phyloP scores from a whole-genome alignment of 225 moss, liverwort and hornwort species.

The Pleurozium schreberi region DNA sequence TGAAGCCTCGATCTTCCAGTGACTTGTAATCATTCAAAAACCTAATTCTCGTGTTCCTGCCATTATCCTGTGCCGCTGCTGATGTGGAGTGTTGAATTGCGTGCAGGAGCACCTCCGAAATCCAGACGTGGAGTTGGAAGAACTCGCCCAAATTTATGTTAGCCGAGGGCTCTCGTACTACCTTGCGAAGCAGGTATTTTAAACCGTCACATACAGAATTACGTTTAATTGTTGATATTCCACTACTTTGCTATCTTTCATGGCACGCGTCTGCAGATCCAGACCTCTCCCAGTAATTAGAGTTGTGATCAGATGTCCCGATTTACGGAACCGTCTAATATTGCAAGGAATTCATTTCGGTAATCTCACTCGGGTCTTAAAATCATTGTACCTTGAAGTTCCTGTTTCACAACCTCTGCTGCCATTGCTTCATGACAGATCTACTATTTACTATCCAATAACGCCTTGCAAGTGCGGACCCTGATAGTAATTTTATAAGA shows the following conservation, averaged over 20 bases:
- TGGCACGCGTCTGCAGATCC: too few species aligned
- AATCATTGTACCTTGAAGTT: not conserved
- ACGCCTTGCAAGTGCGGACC: not conserved
- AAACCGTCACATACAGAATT: too few species aligned
- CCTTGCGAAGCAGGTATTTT: conserved; percentile 35
- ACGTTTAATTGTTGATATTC: too few species aligned
- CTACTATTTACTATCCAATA: too few species aligned
- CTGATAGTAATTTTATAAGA: too few species aligned
- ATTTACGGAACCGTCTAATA: too few species aligned
- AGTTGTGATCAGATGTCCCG: not conserved
- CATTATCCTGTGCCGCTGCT: not conserved
- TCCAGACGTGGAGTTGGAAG: conserved; percentile 29
- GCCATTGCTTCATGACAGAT: too few species aligned
- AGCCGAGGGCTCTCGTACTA: conserved; percentile 35
- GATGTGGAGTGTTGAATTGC: not conserved
- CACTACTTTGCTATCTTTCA: not conserved
- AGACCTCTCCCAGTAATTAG: too few species aligned
- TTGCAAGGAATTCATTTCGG: not conserved
- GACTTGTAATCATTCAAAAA: not conserved
- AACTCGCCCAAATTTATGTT: conserved; percentile 42
- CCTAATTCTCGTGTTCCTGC: not conserved
- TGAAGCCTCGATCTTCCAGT: not conserved
- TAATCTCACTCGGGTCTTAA: not conserved
- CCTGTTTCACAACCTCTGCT: not conserved
- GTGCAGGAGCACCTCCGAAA: conserved; percentile 26